Evolutionary conservation across 2,329 filamentous ascomycete species (phyloP).

Genomic region (Cytospora piceae): DNA sequence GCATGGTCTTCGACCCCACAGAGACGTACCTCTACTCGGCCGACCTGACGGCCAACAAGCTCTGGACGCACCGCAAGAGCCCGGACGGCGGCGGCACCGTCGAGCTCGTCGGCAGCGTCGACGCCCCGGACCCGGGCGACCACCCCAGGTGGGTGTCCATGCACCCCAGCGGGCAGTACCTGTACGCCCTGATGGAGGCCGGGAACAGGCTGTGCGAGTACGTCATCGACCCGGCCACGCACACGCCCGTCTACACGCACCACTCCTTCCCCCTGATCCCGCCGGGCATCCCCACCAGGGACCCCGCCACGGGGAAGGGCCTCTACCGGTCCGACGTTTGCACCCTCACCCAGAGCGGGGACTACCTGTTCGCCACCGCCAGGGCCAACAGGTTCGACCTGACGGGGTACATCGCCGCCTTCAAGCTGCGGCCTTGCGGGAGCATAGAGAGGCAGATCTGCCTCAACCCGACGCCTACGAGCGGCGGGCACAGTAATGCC

Average conservation of each 20-base stretch:
- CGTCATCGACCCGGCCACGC: constrained; percentile 73
- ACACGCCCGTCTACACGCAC: constrained; percentile 78
- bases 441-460: constrained; percentile 78
- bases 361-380: constrained; percentile 84
- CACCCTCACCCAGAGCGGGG: constrained; percentile 67
- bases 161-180: constrained; percentile 74
- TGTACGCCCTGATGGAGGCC: constrained; percentile 90
- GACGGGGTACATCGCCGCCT: constrained; percentile 82
- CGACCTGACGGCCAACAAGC: constrained; percentile 75
- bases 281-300: constrained; percentile 61
- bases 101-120: constrained; percentile 71
- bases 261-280: constrained; percentile 79
- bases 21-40: constrained; percentile 80
- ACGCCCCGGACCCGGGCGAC: constrained; percentile 71
- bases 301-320: constrained; percentile 46
- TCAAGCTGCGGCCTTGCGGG: constrained; percentile 70
- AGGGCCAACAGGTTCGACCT: constrained; percentile 75
- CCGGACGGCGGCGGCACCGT: constrained; percentile 37
- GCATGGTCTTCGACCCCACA: constrained; percentile 77
- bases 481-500: constrained; percentile 86
- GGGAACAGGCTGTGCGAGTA: constrained; percentile 84
- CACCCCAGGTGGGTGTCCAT: constrained; percentile 90
- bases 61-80: constrained; percentile 82
- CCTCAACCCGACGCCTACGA: constrained; percentile 82
- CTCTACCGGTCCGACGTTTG: constrained; percentile 89